Evolutionary conservation across 2,329 filamentous ascomycete genomes (phyloP).

Genomic region (Dactylonectria macrodidyma): DNA sequence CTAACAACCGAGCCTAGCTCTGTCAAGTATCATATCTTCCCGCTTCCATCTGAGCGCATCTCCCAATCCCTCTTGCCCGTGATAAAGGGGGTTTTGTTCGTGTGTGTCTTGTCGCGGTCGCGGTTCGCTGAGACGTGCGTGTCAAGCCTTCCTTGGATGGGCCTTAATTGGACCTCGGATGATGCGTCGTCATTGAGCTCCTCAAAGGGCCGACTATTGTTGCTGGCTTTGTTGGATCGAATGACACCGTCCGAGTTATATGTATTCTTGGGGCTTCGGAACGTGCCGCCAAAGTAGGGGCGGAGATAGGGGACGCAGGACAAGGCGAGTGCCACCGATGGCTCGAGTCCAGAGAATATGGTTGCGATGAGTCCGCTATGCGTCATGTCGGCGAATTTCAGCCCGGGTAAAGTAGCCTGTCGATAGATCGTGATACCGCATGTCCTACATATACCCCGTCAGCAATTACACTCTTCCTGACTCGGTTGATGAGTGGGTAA

Average conservation of each 20-base stretch:
- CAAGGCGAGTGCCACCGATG: conserved; percentile 18
- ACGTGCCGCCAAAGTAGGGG: conserved; percentile 5
- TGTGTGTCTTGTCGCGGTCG: background rate
- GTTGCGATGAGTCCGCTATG: conserved; percentile 21
- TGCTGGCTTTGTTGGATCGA: background rate
- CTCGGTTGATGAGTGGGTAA: background rate
- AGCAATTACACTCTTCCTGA: background rate
- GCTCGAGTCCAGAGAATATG: conserved; percentile 20
- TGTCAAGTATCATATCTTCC: no score
- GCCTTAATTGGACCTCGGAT: conserved; percentile 4
- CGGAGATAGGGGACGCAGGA: conserved; percentile 14
- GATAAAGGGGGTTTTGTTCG: background rate
- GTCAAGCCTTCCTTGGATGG: background rate
- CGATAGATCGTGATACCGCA: conserved; percentile 11
- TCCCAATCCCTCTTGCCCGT: background rate
- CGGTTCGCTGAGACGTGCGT: background rate
- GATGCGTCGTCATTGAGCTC: conserved; percentile 13
- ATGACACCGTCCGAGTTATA: background rate
- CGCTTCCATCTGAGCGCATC: background rate
- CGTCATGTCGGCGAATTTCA: conserved; percentile 19
- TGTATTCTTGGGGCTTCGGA: background rate
- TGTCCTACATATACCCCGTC: background rate
- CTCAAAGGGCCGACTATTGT: conserved; percentile 3
- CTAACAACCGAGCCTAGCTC: no score
- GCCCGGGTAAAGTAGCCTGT: background rate